A percentile compares a stretch with the other conserved stretches of the same genome.
phyloP scores from a whole-genome alignment of 208 protist species.

The Crithidia thermophila region DNA sequence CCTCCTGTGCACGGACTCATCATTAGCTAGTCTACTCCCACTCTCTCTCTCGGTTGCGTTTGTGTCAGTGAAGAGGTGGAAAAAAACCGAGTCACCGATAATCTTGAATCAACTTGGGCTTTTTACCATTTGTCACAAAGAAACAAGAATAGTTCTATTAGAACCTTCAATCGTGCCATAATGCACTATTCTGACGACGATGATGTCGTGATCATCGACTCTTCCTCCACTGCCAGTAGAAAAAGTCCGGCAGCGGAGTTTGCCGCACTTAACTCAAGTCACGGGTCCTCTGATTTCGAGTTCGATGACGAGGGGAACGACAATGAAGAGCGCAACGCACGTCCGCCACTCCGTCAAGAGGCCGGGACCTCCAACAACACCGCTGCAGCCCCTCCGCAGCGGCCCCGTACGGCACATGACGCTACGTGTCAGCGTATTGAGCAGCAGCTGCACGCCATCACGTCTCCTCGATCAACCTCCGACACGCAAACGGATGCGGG shows the following conservation, averaged over 20 bases:
- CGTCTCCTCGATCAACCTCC: background rate
- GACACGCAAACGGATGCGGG: constrained; percentile 15
- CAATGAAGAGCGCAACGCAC: background rate
- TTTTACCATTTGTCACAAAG: no score
- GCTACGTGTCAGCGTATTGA: background rate
- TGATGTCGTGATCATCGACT: constrained; percentile 33
- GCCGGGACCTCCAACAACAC: no score
- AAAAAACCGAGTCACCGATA: no score
- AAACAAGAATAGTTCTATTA: no score
- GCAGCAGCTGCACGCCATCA: background rate
- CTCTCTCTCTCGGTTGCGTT: no score
- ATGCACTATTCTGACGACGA: constrained; percentile 23
- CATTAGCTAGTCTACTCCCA: no score
- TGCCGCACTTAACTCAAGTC: background rate
- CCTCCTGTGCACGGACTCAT: no score
- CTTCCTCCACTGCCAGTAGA: constrained; percentile 11
- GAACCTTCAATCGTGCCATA: no score
- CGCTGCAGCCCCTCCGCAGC: background rate
- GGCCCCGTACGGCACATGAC: background rate
- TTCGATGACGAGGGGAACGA: background rate
- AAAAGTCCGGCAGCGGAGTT: background rate
- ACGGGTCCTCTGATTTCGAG: background rate
- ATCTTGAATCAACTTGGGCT: no score
- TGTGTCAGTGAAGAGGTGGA: no score
- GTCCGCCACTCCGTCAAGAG: background rate